Base-by-base conservation (phyloP, 1,139 yeast species). In the Hyphopichia fennica region DNA sequence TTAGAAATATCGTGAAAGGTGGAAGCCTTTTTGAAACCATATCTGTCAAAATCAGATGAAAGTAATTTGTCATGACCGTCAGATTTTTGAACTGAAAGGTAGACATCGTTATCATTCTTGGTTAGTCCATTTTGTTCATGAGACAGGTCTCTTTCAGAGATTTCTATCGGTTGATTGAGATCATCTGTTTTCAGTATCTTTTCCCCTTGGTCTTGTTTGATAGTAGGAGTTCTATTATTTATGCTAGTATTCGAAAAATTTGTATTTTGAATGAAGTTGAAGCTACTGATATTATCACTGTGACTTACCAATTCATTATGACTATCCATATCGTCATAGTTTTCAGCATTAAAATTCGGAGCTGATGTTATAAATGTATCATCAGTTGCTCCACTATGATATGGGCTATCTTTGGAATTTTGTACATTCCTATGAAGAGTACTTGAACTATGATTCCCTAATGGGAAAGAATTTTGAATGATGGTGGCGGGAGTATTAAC, bases 1-100 rank as follows among this genome's bases (percentile, higher is more conserved):
- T 65, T 69, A 5, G 85, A 54, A 14, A 83, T 69, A 47, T 65
- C 54, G 44, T 62, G 62, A 38, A 62, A 79, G 34, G 69, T 65
- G 14, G 81, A 76, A 23, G 73, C 75, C 57, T 88, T 90, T 51
- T 80, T 82, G 65, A 91, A 91, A 2, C 98, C 98, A 57, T 91
- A 91, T 38, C 91, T 65, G 60, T 91, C 98, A 42, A 81, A 72
- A 30, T 72, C 71, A 9, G 78, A 61, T 13, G 45, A 41, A n/a
- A 65, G 42, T 5, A 67, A 43, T n/a, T 50, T 45, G 2, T 16
- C 14, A 2, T 20, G 1, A 13, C 18, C 3, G 14, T 13, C n/a
- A 3, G 10, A 25, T n/a, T 30, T 30, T 13, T 30, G 15, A 2
- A 37, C 20, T 15, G 25, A 22, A 7, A 19, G 22, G 14, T 37